Conservation (phyloP, 179 eudicot species). For the Beta macrorhiza region DNA sequence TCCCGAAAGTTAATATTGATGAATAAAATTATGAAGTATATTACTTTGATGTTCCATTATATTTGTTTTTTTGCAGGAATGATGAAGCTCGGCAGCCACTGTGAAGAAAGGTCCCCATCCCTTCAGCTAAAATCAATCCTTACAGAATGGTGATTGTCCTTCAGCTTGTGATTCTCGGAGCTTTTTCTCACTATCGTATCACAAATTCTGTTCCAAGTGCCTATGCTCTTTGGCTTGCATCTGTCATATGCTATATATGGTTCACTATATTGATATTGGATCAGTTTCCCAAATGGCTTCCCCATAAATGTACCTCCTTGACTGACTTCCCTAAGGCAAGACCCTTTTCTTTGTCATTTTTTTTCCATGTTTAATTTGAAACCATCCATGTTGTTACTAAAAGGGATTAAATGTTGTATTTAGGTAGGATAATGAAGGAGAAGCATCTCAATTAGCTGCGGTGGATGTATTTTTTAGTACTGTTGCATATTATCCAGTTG, state of each 20-base stretch:
- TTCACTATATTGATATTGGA: slow-evolving; percentile 86
- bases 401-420: no score
- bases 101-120: slow-evolving; percentile 72
- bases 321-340: slow-evolving; percentile 73
- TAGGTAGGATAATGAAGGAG: slow-evolving; percentile 78
- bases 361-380: not conserved
- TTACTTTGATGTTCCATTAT: no score
- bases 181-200: slow-evolving; percentile 71
- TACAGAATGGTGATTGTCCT: slow-evolving; percentile 77
- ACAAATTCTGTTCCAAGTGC: slow-evolving; percentile 76
- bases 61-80: slow-evolving; percentile 42
- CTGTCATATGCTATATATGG: slow-evolving; percentile 90
- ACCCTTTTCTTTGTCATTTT: not conserved
- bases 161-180: slow-evolving; percentile 61
- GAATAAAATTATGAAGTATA: no score
- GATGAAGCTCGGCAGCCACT: slow-evolving; percentile 87
- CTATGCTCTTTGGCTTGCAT: slow-evolving; percentile 61
- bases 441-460: slow-evolving; percentile 77
- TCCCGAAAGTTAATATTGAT: no score
- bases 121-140: slow-evolving; percentile 77
- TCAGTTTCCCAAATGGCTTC: slow-evolving; percentile 85
- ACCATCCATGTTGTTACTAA: not conserved
- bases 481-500: slow-evolving; percentile 82
- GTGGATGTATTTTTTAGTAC: slow-evolving; percentile 88
- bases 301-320: slow-evolving; percentile 71